Percentiles rank a stretch among this genome's conserved stretches.
Evolutionary conservation across 768 basidiomycete species (phyloP).

Genomic region (Tephrocybe rancida): DNA sequence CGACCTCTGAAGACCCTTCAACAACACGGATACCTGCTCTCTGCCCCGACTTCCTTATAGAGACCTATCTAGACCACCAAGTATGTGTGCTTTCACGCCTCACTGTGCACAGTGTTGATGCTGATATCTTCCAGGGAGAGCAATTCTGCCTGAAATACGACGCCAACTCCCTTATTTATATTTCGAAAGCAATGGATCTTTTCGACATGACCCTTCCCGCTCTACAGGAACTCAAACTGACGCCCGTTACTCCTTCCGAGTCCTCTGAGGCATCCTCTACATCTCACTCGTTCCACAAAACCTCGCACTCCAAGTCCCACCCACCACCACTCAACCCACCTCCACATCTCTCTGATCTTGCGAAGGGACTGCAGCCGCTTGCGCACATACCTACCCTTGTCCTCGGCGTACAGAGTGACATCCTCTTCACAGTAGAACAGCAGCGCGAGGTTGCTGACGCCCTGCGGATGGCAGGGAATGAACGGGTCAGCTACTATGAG

Average conservation of each 20-base stretch:
- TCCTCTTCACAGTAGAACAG: constrained; percentile 96
- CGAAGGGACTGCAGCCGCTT: constrained; percentile 76
- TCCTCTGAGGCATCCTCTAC: constrained; percentile 6
- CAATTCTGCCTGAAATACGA: constrained; percentile 99
- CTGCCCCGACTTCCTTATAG: constrained; percentile 97
- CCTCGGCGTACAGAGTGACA: constrained; percentile 95
- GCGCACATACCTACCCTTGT: constrained; percentile 79
- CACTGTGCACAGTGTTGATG: constrained; percentile 45
- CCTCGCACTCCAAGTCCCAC: constrained; percentile 68
- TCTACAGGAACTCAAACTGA: constrained; percentile 68
- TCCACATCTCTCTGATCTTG: constrained; percentile 75
- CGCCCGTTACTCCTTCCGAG: constrained; percentile 24
- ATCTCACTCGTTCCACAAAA: constrained; percentile 30
- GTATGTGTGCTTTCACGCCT: constrained; percentile 60
- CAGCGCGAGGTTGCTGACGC: constrained; percentile 95
- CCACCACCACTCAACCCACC: constrained; percentile 74
- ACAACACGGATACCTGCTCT: constrained; percentile 64
- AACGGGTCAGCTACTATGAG: constrained; percentile 92
- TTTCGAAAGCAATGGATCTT: constrained; percentile 99
- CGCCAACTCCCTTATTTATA: constrained; percentile 97
- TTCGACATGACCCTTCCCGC: constrained; percentile 91
- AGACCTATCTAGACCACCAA: constrained; percentile 97
- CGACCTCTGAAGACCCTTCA: constrained; percentile 35
- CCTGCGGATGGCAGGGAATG: constrained; percentile 86
- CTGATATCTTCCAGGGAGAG: constrained; percentile 65